A percentile compares a stretch with the other conserved stretches of the same genome.
phyloP scores from a whole-genome alignment of 306 rosid genomes.

The Luffa acutangula region DNA sequence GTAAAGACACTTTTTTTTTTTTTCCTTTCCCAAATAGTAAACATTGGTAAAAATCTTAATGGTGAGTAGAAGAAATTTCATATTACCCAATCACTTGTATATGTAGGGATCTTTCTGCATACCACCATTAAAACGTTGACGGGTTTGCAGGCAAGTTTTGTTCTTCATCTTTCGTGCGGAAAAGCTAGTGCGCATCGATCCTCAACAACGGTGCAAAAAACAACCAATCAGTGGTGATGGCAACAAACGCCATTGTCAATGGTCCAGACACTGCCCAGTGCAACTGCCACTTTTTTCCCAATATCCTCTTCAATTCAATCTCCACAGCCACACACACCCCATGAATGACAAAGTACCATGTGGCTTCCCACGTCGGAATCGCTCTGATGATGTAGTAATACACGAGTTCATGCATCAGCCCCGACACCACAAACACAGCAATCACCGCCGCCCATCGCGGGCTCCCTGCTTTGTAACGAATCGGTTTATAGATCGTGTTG shows the following conservation, averaged over 20 bases:
- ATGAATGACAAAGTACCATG: slow-evolving; percentile 18
- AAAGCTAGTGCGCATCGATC: not conserved
- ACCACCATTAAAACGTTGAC: no score
- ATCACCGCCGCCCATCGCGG: slow-evolving; percentile 1
- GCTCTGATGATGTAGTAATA: slow-evolving; percentile 11
- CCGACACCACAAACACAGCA: slow-evolving; percentile 15
- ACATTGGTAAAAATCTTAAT: no score
- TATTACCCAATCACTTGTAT: no score
- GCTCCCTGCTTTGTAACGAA: not conserved
- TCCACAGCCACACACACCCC: slow-evolving; percentile 23
- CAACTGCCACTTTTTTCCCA: not conserved
- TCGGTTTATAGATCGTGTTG: slow-evolving; percentile 8
- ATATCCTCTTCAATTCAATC: slow-evolving; percentile 5
- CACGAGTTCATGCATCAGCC: slow-evolving; percentile 24
- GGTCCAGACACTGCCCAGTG: slow-evolving; percentile 5
- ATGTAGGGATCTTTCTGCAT: no score
- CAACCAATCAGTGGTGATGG: slow-evolving; percentile 16
- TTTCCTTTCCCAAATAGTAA: no score
- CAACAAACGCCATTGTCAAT: slow-evolving; percentile 9
- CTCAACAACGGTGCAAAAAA: slow-evolving; percentile 19
- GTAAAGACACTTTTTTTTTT: no score
- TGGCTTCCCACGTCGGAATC: slow-evolving; percentile 23
- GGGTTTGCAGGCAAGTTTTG: no score
- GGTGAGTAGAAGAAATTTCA: no score
- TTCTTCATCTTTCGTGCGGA: no score